Evolutionary conservation across 208 protist genomes (phyloP), one percentile per base, ranked within the genome.

Genomic region (Trypanosoma boissoni): DNA sequence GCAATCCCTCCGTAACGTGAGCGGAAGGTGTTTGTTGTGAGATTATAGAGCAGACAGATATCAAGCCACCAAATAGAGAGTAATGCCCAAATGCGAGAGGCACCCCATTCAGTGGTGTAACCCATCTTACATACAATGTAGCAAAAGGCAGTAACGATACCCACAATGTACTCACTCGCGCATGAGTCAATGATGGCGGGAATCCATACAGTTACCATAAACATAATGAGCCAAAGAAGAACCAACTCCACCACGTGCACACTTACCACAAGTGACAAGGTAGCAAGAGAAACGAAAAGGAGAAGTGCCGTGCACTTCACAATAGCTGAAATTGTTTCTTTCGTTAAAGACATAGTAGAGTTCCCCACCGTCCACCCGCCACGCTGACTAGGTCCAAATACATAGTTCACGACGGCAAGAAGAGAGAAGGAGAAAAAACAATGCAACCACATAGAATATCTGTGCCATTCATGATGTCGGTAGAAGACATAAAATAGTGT

Each of bases 161-260:
- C 65, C 1, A 76, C 37, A 44, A 91, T 86, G 72, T 85, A 89
- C 34, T 86, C 72, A 0, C 48, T 80, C 23, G 85, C 74, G 50
- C 76, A 87, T 12, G 85, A 86, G 59, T 92, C 85, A 44, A 91
- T 75, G 31, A 91, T 81, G 42, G 89, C 83, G 1, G 89, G 89
- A 16, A 81, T 66, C 86, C 89, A 96, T 27, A 93, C 57, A 3
- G 87, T 74, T 36, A 86, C 73, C 42, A 96, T 60, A 14, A 80
- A 76, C 46, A 86, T 79, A 53, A 88, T 69, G 27, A 93, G 64
- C 86, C 89, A 96, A 54, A 96, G 72, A 37, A 74, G 46, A 23
- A 96, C 54, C 14, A 96, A 76, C 66, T 96, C 86, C 56, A 93
- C 79, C 14, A 92, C 80, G 66, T 96, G 86, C 56, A 96, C 83